These are phyloP conservation scores for Zygosaccharomyces lentus DNA, from an alignment of 805 yeast genomes.

Conservation along the genomic window DNA sequence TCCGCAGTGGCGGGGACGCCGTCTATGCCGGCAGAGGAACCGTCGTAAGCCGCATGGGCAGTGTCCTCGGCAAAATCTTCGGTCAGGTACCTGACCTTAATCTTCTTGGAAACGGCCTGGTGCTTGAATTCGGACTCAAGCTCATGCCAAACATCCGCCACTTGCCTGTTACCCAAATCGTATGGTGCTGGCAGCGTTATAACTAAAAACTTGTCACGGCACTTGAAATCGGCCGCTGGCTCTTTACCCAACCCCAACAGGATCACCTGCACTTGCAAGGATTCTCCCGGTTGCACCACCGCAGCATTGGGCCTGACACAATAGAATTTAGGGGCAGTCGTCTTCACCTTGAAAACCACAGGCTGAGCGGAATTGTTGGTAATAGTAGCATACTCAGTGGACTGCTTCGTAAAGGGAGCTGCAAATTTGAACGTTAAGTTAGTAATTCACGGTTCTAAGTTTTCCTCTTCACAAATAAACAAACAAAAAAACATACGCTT, in stretches of 20 bases:
- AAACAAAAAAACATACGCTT: constrained; percentile 52
- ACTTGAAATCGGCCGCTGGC: constrained; percentile 66
- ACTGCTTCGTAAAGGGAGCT: constrained; percentile 75
- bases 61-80: constrained; percentile 17
- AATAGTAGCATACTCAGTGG: constrained; percentile 52
- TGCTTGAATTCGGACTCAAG: constrained; percentile 57
- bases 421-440: constrained; percentile 3
- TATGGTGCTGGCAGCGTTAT: constrained; percentile 76
- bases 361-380: constrained; percentile 55
- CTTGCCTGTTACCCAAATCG: constrained; percentile 50
- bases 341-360: constrained; percentile 91
- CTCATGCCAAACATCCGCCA: constrained; percentile 71
- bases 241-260: constrained; percentile 79
- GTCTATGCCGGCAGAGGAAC: constrained; percentile 5
- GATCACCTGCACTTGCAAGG: constrained; percentile 72
- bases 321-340: constrained; percentile 94
- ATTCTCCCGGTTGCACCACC: constrained; percentile 66
- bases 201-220: constrained; percentile 89
- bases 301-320: constrained; percentile 96
- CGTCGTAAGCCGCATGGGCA: constrained; percentile 22
- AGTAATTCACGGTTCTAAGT: constrained; percentile 4
- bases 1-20: constrained; percentile 4
- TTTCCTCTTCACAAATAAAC: not conserved
- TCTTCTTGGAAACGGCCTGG: constrained; percentile 57
- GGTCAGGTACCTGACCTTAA: constrained; percentile 52